These are phyloP conservation scores for Sporothrix pallida DNA, from an alignment of 2,329 filamentous ascomycete genomes.

Conservation along the genomic window DNA sequence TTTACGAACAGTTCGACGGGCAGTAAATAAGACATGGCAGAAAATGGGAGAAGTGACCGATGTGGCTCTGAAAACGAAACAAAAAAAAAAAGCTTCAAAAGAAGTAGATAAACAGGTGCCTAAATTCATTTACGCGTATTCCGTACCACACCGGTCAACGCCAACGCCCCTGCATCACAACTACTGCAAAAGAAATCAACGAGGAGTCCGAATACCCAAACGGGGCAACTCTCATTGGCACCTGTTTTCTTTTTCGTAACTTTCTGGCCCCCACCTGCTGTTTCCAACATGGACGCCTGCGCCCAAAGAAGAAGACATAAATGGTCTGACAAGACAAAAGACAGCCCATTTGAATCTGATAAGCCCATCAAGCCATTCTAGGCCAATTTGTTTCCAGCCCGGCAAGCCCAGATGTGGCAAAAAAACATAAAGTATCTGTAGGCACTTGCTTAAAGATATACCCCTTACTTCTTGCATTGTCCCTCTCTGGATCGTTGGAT, in stretches of 20 bases:
- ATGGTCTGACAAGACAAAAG: not conserved
- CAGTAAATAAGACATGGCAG: conserved; percentile 6
- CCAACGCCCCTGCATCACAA: not conserved
- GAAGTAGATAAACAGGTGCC: too few relatives aligned
- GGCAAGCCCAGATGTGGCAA: not conserved
- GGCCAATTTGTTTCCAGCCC: not conserved
- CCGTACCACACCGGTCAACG: not conserved
- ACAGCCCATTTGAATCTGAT: not conserved
- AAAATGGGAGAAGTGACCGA: not conserved
- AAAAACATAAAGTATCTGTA: not conserved
- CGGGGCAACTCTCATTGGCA: not conserved
- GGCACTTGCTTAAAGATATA: not conserved
- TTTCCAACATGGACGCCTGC: not conserved
- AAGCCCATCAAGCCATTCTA: too few relatives aligned
- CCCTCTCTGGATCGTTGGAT: too few relatives aligned
- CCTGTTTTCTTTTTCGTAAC: too few relatives aligned
- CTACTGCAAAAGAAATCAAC: not conserved
- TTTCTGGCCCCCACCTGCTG: conserved; percentile 16
- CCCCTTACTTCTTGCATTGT: too few relatives aligned
- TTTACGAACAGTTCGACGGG: not conserved
- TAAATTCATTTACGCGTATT: not conserved
- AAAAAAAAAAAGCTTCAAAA: not conserved
- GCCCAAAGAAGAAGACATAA: conserved; percentile 1
- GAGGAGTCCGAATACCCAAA: not conserved
- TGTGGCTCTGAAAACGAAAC: not conserved